Base-by-base conservation (phyloP, 495 filamentous ascomycete genomes). In the Penicillium paradoxum region DNA sequence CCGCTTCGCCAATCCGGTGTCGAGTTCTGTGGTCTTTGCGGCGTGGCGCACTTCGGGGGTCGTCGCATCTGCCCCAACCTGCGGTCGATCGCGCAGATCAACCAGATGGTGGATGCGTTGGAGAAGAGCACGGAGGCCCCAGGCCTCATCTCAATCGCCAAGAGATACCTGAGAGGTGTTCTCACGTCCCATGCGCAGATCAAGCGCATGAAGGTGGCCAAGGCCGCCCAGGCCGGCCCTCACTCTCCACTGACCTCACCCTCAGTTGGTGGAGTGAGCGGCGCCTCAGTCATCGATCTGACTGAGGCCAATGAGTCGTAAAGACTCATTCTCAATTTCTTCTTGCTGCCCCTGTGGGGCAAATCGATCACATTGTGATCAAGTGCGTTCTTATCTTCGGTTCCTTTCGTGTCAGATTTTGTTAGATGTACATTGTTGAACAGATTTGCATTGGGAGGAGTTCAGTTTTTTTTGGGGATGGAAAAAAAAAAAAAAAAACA, bases 11-110 rank as follows among this genome's bases (percentile, higher is more conserved):
- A 71, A 6, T 79, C 82, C 17, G 84, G 83, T 0, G 70, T 76
- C 9, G 84, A 90, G 58, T 63, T 73, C 48, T 90, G 87, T 60
- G 76, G 74, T 8, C 73, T 89, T 3, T 90, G 87, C 57, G 84
- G 84, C 9, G 67, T 85, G 21, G 83, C 86, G 4, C 87, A 90
- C 55, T 83, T 70, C 51, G 83, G 83, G 15, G 41, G 61, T 24
- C 56, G 58, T 1, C 76, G 82, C 6, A 70, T 68, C 19, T 91
- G 87, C 56, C 79, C 86, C 3, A 80, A 86, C 55, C 67, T 89
- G 17, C 63, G 71, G 18, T 80, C 75, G 1, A 74, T 80, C 36
- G 71, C 67, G 7, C 83, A 87, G 46, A 70, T 89, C 8, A 59
- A 65, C 19, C 59, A 66, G 4, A 86, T 90, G 83, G 50, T 88